These are phyloP conservation scores for Sistotremastrum suecicum DNA, from an alignment of 768 basidiomycete genomes.

Conservation along the genomic window DNA sequence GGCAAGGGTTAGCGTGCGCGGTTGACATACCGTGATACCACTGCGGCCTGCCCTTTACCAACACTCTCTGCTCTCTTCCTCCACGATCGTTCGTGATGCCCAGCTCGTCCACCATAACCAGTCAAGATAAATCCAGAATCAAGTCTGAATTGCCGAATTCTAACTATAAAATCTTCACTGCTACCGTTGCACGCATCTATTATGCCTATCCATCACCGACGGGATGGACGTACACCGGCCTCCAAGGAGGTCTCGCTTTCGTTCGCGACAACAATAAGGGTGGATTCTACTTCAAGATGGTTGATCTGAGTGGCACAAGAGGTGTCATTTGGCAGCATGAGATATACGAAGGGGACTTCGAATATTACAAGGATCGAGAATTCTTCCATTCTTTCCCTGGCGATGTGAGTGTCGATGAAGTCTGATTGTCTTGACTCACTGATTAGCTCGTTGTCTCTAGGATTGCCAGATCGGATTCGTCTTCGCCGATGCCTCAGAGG, in stretches of 20 bases:
- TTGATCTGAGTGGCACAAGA: conserved; percentile 72
- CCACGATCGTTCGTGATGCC: conserved; percentile 36
- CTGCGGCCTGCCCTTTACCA: too few relatives aligned
- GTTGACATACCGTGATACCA: too few relatives aligned
- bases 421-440: background rate
- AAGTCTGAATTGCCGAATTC: conserved; percentile 42
- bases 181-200: conserved; percentile 81
- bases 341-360: conserved; percentile 58
- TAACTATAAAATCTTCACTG: conserved; percentile 61
- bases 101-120: conserved; percentile 48
- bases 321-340: conserved; percentile 93
- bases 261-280: conserved; percentile 43
- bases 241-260: conserved; percentile 77
- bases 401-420: conserved; percentile 53
- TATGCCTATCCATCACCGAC: conserved; percentile 67
- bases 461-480: conserved; percentile 85
- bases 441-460: conserved; percentile 24
- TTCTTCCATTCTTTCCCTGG: conserved; percentile 90
- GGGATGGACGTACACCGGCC: conserved; percentile 77
- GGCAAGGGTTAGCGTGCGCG: too few relatives aligned
- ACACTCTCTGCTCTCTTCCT: too few relatives aligned
- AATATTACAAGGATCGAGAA: conserved; percentile 69
- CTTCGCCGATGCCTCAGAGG: conserved; percentile 78
- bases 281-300: conserved; percentile 54
- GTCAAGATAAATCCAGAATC: conserved; percentile 68